Base-by-base conservation (phyloP, 106 monocot genomes). In the Dioscorea dumetorum region DNA sequence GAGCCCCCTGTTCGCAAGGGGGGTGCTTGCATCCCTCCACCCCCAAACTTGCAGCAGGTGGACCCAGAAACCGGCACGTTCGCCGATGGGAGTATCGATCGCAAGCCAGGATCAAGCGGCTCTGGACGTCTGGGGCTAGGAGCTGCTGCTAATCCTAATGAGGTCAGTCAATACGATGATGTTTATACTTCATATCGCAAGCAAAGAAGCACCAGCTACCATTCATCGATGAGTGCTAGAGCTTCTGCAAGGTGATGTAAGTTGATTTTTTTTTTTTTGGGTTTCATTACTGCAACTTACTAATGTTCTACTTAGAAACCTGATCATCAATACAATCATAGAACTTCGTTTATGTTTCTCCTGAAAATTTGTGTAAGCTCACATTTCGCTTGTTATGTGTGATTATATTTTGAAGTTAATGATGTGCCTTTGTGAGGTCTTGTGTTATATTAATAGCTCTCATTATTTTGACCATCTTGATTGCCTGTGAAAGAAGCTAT, bases 21-120 rank as follows among this genome's bases (percentile, higher is more conserved):
- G 18, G 95, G 95, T 14, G 88, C 91, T 10, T 91, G 95, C 76
- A 91, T 97, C 53, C 95, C 95, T 23, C 95, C 95, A 16, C 95
- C 95, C 9, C 62, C 80, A 9, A 86, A 77, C 61, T 76, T 97
- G 49, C 87, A 81, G 34, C 72, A 91, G 67, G 83, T 76, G 13
- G 87, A 95, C 72, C 83, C 85, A 2, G 94, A 94, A 63, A 90
- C 87, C 0, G 94, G 94, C 6, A 84, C 76, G 65, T 84, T 65
- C 28, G 67, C 90, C 22, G 95, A 95, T 67, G 91, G 88, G 20
- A 82, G 60, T 10, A 77, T 91, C 19, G 88, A 85, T 2, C 66
- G 73, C 10, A 93, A 78, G 67, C 63, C 81, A 16, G 87, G 84
- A 10, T 78, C 76, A 9, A 68, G 48, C 63, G 71, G 86, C 48